Conservation (phyloP, 331 rosid genomes). For the Spiraea crenata region DNA sequence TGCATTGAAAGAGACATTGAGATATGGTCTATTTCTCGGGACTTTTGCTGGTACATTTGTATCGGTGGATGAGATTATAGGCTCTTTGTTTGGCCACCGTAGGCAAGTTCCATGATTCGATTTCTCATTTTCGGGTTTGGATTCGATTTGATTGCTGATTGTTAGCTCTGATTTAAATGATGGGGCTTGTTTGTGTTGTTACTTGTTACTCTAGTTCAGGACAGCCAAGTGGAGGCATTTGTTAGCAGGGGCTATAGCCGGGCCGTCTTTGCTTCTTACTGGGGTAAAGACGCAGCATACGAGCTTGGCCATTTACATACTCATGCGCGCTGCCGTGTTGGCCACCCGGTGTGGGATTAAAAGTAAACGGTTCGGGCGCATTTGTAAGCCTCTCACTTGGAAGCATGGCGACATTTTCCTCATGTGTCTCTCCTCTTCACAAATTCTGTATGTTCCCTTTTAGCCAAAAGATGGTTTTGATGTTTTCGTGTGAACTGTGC, state of each 20-base stretch:
- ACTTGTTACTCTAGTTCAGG: constrained; percentile 57
- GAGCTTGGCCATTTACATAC: constrained; percentile 84
- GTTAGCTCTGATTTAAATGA: constrained; percentile 27
- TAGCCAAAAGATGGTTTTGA: neutral
- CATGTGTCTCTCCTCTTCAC: constrained; percentile 93
- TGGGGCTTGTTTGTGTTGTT: constrained; percentile 5
- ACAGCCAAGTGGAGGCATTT: constrained; percentile 94
- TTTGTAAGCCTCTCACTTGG: constrained; percentile 98
- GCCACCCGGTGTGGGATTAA: constrained; percentile 95
- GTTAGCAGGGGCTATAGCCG: constrained; percentile 88
- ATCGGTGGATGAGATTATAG: constrained; percentile 78
- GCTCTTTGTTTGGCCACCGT: constrained; percentile 71
- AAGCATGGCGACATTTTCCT: constrained; percentile 91
- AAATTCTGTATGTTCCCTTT: constrained; percentile 61
- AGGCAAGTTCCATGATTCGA: constrained; percentile 55
- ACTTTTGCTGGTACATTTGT: constrained; percentile 90
- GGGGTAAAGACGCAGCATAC: constrained; percentile 80
- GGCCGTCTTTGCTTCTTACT: constrained; percentile 84
- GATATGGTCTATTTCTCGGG: constrained; percentile 89
- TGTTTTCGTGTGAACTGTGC: neutral
- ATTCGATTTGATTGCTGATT: neutral
- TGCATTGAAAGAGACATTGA: constrained; percentile 81
- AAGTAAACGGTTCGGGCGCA: constrained; percentile 75
- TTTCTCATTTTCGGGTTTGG: neutral
- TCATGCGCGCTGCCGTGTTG: constrained; percentile 90